Evolutionary conservation across 1,139 yeast genomes (phyloP).

Genomic region (Yamadazyma sp.): DNA sequence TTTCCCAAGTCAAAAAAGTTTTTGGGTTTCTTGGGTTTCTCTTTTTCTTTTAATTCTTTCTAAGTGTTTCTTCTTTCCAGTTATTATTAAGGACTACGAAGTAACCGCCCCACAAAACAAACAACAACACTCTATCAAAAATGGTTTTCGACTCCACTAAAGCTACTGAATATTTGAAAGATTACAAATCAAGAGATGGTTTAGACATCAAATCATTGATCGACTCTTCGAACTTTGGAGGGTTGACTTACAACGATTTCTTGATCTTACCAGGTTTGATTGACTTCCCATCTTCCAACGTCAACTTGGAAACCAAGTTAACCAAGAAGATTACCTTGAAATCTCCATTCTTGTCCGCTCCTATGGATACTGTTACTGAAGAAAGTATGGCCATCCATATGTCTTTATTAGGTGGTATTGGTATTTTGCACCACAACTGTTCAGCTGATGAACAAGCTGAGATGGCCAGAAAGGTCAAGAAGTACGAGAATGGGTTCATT

Average conservation of each 20-base stretch:
- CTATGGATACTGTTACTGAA: constrained; percentile 99
- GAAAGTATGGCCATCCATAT: constrained; percentile 96
- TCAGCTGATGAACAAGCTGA: constrained; percentile 96
- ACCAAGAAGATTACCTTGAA: constrained; percentile 89
- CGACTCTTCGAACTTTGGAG: constrained; percentile 91
- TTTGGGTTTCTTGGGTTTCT: constrained; percentile 7
- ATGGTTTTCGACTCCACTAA: constrained; percentile 55
- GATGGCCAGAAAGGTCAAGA: constrained; percentile 96
- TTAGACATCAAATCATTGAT: constrained; percentile 79
- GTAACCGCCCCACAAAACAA: background rate
- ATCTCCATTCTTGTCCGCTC: constrained; percentile 95
- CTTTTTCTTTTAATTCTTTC: constrained; percentile 13
- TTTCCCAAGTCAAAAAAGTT: constrained; percentile 3
- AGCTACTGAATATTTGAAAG: constrained; percentile 66
- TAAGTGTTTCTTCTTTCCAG: constrained; percentile 2
- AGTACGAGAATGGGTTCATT: constrained; percentile 96
- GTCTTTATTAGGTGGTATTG: constrained; percentile 99
- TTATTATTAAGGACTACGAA: constrained; percentile 1
- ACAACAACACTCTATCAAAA: constrained; percentile 6
- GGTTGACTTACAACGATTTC: constrained; percentile 95
- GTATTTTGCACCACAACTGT: constrained; percentile 98
- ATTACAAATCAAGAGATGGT: constrained; percentile 79
- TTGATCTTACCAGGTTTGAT: constrained; percentile 94
- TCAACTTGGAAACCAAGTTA: constrained; percentile 76
- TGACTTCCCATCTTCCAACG: constrained; percentile 78